Conservation (phyloP, 106 monocot genomes). For the Narthecium ossifragum region DNA sequence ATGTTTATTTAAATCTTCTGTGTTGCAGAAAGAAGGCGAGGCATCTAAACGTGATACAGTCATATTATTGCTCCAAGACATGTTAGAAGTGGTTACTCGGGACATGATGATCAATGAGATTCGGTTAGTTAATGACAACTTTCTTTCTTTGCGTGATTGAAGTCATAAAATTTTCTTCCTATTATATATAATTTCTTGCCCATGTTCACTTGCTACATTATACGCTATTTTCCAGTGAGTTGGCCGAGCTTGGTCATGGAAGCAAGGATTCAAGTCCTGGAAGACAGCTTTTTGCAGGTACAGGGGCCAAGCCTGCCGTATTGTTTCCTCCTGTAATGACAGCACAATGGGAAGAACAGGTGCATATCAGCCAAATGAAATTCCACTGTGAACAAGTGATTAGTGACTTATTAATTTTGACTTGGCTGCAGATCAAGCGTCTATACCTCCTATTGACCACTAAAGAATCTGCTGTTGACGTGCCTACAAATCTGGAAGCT, state of each 20-base stretch:
- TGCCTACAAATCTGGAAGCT: conserved; percentile 96
- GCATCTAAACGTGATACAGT: conserved; percentile 71
- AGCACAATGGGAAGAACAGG: conserved; percentile 99
- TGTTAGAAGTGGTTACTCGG: conserved; percentile 97
- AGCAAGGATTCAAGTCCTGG: conserved; percentile 77
- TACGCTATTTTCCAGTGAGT: conserved; percentile 41
- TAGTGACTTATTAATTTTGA: background rate
- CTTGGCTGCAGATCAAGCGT: conserved; percentile 70
- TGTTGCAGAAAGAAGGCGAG: conserved; percentile 76
- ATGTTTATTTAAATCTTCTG: background rate
- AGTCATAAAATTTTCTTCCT: background rate
- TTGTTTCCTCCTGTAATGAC: conserved; percentile 77
- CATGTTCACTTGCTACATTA: background rate
- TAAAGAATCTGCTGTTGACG: conserved; percentile 95
- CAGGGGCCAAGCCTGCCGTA: conserved; percentile 82
- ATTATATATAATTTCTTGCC: background rate
- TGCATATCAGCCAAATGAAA: conserved; percentile 3
- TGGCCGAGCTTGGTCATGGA: conserved; percentile 97
- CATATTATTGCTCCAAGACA: conserved; percentile 89
- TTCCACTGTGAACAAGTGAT: background rate
- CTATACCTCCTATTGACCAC: conserved; percentile 84
- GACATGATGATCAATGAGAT: conserved; percentile 99
- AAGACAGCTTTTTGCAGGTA: conserved; percentile 93
- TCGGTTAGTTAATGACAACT: conserved; percentile 35
- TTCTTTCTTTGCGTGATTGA: background rate